Evolutionary conservation across 148 eudicot genomes (phyloP).

Genomic region (Arctostaphylos glauca): DNA sequence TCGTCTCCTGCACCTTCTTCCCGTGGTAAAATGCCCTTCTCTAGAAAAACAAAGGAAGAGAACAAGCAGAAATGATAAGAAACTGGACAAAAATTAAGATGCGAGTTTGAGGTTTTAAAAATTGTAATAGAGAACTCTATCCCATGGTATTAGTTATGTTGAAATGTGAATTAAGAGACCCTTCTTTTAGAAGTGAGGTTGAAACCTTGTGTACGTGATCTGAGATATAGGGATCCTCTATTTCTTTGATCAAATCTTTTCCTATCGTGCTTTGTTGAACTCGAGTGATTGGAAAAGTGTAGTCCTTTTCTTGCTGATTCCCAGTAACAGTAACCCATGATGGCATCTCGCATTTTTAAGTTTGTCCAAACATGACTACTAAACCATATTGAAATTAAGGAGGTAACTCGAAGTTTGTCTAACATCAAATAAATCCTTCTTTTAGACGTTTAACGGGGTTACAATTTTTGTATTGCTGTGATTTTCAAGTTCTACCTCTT

Average conservation of each 20-base stretch:
- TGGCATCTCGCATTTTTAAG: neutral
- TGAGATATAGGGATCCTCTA: neutral
- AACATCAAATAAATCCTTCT: neutral
- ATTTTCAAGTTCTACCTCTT: neutral
- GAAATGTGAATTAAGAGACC: neutral
- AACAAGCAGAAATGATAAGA: neutral
- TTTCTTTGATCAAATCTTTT: neutral
- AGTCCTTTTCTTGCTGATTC: neutral
- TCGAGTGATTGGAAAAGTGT: neutral
- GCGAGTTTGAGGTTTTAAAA: neutral
- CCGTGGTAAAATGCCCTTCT: neutral
- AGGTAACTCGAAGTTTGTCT: neutral
- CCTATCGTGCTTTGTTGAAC: neutral
- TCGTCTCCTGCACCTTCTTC: neutral
- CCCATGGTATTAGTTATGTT: neutral
- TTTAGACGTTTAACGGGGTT: neutral
- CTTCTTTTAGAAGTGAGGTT: neutral
- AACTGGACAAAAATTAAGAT: neutral
- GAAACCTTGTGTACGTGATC: too few species aligned
- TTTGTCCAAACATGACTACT: neutral
- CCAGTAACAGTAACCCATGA: neutral
- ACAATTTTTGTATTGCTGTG: neutral
- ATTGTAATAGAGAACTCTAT: neutral
- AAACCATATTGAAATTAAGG: neutral
- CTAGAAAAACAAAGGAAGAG: neutral